A percentile compares a stretch with the other conserved stretches of the same genome.
phyloP scores from a whole-genome alignment of 2,329 filamentous ascomycete species.

The Colletotrichum tropicicola region DNA sequence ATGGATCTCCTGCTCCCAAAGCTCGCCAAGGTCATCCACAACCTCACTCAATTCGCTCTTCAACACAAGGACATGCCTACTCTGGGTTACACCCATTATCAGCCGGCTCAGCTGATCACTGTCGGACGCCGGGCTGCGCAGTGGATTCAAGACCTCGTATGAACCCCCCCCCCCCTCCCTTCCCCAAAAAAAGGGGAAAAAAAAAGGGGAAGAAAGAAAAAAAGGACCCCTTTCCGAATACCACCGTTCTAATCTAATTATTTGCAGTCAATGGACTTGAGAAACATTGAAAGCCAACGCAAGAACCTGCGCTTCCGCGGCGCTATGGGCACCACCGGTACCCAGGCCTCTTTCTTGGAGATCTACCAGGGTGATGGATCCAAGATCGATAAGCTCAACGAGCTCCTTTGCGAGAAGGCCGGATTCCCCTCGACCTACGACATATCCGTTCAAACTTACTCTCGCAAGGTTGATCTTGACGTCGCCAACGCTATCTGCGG shows the following conservation, averaged over 20 bases:
- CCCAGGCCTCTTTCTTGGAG: slow-evolving; percentile 78
- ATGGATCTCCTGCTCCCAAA: slow-evolving; percentile 81
- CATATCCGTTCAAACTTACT: slow-evolving; percentile 69
- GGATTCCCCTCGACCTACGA: slow-evolving; percentile 68
- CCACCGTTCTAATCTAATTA: too few species aligned
- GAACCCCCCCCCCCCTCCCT: too few species aligned
- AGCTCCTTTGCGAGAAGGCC: slow-evolving; percentile 62
- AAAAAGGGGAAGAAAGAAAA: too few species aligned
- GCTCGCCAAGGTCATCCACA: slow-evolving; percentile 80
- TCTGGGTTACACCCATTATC: slow-evolving; percentile 80
- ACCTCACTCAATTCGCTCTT: slow-evolving; percentile 76
- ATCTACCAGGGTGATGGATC: slow-evolving; percentile 59
- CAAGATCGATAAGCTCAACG: slow-evolving; percentile 64
- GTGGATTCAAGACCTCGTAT: slow-evolving; percentile 10
- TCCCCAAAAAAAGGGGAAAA: too few species aligned
- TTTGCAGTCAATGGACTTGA: slow-evolving; percentile 67
- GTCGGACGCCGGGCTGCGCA: not conserved
- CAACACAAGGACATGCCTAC: slow-evolving; percentile 68
- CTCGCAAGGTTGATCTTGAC: slow-evolving; percentile 79
- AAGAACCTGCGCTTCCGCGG: slow-evolving; percentile 80
- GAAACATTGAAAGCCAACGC: slow-evolving; percentile 73
- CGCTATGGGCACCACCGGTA: slow-evolving; percentile 74
- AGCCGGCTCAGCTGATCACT: slow-evolving; percentile 62
- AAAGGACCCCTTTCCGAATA: too few species aligned
- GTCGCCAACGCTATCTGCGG: slow-evolving; percentile 84